A percentile compares a stretch with the other conserved stretches of the same genome.
Evolutionary conservation across 306 rosid genomes (phyloP).

Genomic region (Heteromeles arbutifolia): DNA sequence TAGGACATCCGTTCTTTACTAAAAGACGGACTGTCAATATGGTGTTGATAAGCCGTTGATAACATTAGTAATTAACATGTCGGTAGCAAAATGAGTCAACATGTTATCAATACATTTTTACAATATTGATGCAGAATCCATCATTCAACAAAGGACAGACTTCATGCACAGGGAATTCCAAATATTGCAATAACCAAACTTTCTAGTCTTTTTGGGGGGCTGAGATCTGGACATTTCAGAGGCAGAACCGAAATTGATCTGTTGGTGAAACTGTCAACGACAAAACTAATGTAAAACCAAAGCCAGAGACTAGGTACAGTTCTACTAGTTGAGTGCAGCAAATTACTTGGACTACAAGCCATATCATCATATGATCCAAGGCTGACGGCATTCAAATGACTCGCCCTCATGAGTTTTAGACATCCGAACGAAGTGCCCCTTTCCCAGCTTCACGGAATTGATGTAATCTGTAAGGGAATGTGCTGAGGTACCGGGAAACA

Average conservation of each 20-base stretch:
- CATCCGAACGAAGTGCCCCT: constrained; percentile 23
- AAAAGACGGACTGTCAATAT: too few relatives aligned
- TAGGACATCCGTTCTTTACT: too few relatives aligned
- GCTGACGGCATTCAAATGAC: not conserved
- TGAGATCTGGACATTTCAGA: not conserved
- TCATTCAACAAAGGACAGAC: too few relatives aligned
- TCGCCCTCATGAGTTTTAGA: not conserved
- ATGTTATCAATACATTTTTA: not conserved
- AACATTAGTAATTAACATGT: too few relatives aligned
- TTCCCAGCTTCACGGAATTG: constrained; percentile 60
- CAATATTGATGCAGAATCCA: too few relatives aligned
- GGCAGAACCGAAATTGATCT: not conserved
- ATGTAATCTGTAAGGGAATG: constrained; percentile 58
- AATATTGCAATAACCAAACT: not conserved
- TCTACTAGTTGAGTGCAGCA: too few relatives aligned
- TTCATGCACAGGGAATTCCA: too few relatives aligned
- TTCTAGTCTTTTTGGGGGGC: not conserved
- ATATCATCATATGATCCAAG: not conserved
- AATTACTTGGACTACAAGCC: not conserved
- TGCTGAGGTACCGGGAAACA: constrained; percentile 56
- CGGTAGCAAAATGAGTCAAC: not conserved
- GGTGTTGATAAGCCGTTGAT: not conserved
- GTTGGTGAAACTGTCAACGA: not conserved
- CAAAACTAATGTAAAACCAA: not conserved
- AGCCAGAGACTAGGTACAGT: not conserved